These are phyloP conservation scores for Tulasnella sp. DNA, from an alignment of 768 basidiomycete species.

Conservation along the genomic window DNA sequence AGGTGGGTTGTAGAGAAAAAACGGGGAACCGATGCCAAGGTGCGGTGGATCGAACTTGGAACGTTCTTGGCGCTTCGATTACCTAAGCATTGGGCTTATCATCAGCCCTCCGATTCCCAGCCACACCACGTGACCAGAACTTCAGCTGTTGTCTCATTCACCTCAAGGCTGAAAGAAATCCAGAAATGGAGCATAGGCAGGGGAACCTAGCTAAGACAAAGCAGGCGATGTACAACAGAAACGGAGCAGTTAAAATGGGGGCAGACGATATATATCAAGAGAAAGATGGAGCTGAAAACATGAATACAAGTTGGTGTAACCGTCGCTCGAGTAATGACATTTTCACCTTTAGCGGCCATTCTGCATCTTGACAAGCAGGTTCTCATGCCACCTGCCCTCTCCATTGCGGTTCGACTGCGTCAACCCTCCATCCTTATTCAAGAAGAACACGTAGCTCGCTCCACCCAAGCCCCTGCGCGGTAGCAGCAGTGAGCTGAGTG, in stretches of 20 bases:
- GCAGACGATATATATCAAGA: background rate
- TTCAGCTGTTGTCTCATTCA: too few species aligned
- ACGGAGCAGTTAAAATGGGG: too few species aligned
- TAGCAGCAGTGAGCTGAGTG: background rate
- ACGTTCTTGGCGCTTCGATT: background rate
- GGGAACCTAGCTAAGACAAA: too few species aligned
- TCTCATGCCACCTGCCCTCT: background rate
- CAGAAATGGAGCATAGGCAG: too few species aligned
- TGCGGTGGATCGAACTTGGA: background rate
- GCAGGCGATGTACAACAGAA: too few species aligned
- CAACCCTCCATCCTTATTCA: background rate
- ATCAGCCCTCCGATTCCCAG: too few species aligned
- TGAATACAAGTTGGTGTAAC: background rate
- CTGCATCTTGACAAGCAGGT: background rate
- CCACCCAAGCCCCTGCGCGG: background rate
- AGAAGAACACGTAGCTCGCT: background rate
- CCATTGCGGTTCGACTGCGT: slow-evolving; percentile 8
- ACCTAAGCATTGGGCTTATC: background rate
- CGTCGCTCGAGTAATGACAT: background rate
- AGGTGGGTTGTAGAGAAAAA: background rate
- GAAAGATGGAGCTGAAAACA: background rate
- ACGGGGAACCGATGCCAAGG: background rate
- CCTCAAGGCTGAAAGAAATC: too few species aligned
- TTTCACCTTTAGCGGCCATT: background rate
- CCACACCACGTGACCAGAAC: too few species aligned